Evolutionary conservation across 1,284 basidiomycete species (phyloP), one percentile per base, ranked within the genome.

Genomic region (Phlebopus sp.): DNA sequence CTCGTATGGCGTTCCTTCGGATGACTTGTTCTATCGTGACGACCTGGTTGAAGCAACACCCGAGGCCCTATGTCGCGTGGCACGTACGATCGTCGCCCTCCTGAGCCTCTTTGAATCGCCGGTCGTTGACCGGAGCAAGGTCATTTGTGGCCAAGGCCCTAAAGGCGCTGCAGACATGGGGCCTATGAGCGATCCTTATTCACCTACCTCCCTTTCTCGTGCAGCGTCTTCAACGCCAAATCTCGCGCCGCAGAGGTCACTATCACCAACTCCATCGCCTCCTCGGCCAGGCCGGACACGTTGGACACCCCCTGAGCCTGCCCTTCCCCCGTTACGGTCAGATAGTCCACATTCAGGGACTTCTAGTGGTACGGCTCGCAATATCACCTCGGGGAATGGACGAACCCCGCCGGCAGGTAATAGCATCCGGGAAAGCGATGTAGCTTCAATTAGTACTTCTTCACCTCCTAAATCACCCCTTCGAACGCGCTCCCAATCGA

Each of bases 21-120:
- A 81, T 47, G 82, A 85, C 49, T 69, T 88, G 37, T 91, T 90
- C 64, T 73, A 77, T 44, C 72, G 73, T 9, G 83, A 88, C 56
- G 86, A 90, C 61, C 73, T 91, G 45, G 76, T 79, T 25, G 78
- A 82, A 57, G 74, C 70, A 17, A 75, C 76, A 5, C 69, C 75
- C 31, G 82, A 86, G 55, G 74, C 76, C 18, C 70, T 87, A 30
- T 78, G 76, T 27, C 76, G 83, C 38, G 86, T 90, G 36, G 84
- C 86, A 29, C 71, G 69, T 48, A 83, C 83, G 21, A 76, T 92
- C 40, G 72, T 87, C 35, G 75, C 82, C 9, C 69, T 92, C 23
- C 75, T 85, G 44, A 74, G 78, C 57, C 74, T 80, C 49, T 78
- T 77, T 46, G 85, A 85, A 54, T 67, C 71, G 7, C 78, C 77